Evolutionary conservation across 345 rosid genomes (phyloP).

Genomic region (Erucastrum elatum): DNA sequence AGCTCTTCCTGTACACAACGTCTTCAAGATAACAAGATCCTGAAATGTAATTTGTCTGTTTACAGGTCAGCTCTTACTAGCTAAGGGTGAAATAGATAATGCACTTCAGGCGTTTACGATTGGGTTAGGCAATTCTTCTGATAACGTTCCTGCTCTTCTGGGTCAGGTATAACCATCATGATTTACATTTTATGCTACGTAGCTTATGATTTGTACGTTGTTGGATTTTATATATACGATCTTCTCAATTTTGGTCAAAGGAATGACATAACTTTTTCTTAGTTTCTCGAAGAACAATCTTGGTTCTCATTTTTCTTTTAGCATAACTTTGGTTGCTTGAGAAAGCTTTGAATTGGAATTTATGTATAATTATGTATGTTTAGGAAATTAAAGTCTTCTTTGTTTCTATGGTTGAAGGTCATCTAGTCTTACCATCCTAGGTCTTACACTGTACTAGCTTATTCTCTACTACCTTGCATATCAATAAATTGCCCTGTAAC

Average conservation of each 20-base stretch:
- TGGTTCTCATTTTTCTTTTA: constrained; percentile 3
- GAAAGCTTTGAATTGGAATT: neutral
- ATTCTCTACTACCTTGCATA: constrained; percentile 5
- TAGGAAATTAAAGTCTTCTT: neutral
- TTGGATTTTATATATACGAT: neutral
- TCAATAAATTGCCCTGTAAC: constrained; percentile 15
- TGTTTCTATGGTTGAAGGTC: neutral
- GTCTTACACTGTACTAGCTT: constrained; percentile 7
- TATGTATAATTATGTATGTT: neutral
- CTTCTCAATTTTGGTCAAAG: constrained; percentile 7
- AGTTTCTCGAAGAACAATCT: neutral
- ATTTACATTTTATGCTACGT: neutral
- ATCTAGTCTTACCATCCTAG: constrained; percentile 6
- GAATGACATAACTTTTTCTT: neutral
- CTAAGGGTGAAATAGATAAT: constrained; percentile 90
- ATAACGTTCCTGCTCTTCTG: constrained; percentile 91
- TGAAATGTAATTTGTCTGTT: constrained; percentile 13
- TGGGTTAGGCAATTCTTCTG: constrained; percentile 71
- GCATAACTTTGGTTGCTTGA: constrained; percentile 5
- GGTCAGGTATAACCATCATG: constrained; percentile 67
- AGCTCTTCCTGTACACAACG: no score
- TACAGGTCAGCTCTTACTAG: constrained; percentile 94
- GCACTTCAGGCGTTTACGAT: constrained; percentile 90
- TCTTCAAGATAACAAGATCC: neutral
- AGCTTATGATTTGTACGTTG: neutral